Base-by-base conservation (phyloP, 306 rosid genomes). In the Trifolium subterraneum region DNA sequence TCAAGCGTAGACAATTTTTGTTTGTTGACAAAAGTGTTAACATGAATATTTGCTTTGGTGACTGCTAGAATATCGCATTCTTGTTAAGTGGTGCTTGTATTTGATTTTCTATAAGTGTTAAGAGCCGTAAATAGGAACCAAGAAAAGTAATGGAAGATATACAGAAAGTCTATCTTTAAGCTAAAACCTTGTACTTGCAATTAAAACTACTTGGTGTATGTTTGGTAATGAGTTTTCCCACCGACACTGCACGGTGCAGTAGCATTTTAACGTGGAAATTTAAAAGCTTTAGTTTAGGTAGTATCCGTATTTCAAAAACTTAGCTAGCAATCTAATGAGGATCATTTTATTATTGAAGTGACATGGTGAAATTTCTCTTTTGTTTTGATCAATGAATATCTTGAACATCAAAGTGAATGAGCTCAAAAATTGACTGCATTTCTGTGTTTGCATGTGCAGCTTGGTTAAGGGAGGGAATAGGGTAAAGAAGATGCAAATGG, bases 401-500 rank as follows among this genome's bases (percentile, higher is more conserved):
- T 38, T 55, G 72, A 71, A 70, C 1, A 76, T 11, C 65, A 5
- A 51, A 13, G 41, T 15, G 35, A 12, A 48, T 63, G 11, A 11
- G 62, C 19, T 47, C 6, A 5, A 63, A 39, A 42, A 6, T 58
- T 71, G 78, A 74, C 58, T 7, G 23, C 31, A 19, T 14, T 73
- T 14, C 1, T 73, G 39, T 54, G 16, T 82, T 51, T 75, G 75
- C 11, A 27, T 52, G 47, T 79, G 81, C 93, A 93, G 98, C 72
- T 55, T 80, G 92, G 98, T 93, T 62, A 93, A 77, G 76, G 72
- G 84, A 0, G 96, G 88, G 14, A 80, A 77, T 70, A 83, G 85
- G 84, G 78, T 93, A 48, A 90, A 83, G 84, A 93, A 89, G 93
- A 89, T 86, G 84, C 97, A 90, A 78, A 86, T 93, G 92, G 85